phyloP scores from a whole-genome alignment of 148 eudicot genomes.

The Agrostemma githago region DNA sequence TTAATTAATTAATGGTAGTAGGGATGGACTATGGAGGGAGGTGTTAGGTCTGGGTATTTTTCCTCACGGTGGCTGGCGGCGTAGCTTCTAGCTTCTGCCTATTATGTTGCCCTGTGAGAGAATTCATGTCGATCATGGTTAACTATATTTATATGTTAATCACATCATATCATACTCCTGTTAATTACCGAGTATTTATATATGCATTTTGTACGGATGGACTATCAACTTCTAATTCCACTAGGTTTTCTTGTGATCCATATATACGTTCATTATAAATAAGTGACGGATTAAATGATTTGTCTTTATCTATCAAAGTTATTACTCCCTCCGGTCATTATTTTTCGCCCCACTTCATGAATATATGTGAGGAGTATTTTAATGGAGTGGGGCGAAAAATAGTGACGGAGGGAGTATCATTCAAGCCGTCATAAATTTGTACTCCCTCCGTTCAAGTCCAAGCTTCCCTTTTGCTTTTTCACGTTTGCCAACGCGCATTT shows the following conservation, averaged over 20 bases:
- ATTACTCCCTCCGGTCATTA: too few relatives aligned
- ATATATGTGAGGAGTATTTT: too few relatives aligned
- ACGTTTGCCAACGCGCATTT: too few relatives aligned
- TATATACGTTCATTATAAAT: not conserved
- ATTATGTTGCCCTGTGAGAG: constrained; percentile 32
- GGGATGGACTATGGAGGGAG: too few relatives aligned
- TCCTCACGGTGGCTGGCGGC: constrained; percentile 32
- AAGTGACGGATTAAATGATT: too few relatives aligned
- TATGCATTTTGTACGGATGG: not conserved
- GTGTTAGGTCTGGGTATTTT: not conserved
- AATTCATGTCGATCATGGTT: constrained; percentile 13
- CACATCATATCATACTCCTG: not conserved
- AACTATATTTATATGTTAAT: constrained; percentile 10
- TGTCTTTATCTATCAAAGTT: not conserved
- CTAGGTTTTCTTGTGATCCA: not conserved
- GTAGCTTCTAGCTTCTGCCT: not conserved
- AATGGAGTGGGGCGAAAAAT: too few relatives aligned
- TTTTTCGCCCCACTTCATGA: too few relatives aligned
- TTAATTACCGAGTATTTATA: not conserved
- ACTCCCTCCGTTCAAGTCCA: too few relatives aligned
- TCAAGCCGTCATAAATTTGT: too few relatives aligned
- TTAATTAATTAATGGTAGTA: not conserved
- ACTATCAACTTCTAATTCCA: not conserved
- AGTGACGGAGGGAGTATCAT: too few relatives aligned
- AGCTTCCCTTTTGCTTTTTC: too few relatives aligned